Base-by-base conservation (phyloP, 768 basidiomycete species). In the Leccinum sublutescens region DNA sequence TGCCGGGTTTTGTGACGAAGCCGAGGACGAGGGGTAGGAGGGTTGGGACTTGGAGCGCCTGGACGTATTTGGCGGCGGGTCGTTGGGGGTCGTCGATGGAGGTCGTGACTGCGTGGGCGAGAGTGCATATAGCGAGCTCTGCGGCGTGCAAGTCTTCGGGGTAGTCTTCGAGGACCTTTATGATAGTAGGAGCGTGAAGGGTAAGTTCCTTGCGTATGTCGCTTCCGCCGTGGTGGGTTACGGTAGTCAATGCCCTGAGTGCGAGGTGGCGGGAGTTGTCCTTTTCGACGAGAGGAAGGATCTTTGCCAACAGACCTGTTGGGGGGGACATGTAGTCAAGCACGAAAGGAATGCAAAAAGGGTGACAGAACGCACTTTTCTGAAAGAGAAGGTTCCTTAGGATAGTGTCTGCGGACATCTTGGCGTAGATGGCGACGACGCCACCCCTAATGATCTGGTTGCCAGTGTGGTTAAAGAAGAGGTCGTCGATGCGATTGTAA, bases 161-260 rank as follows among this genome's bases (percentile, higher is more conserved):
- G 57, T 78, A 66, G 33, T 82, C 77, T 47, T 81, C 70, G 38
- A 87, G 70, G 9, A 86, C 67, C 29, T 74, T 77, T 15, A 82
- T 62, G 10, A 88, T 71, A 14, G 64, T 66, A 10, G 75, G 67
- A 34, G 78, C 71, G 52, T 75, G 77, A 2, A 72, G 64, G 0
- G 85, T 83, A 54, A 88, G 82, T 56, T 80, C 80, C 49, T 73
- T 66, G 38, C 82, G 81, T 27, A 81, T 77, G 17, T 77, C 72
- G 3, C 66, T 59, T 6, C 85, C 85, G 4, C 85, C 85, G 50
- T 87, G 85, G 59, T 85, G 86, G 0, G 86, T 87, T 11, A 87
- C 77, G 23, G 80, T 84, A 0, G 78, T 78, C 21, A 89, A 71
- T 0, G 84, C 79, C 29, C 80, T 80, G 10, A 88, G 74, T 8